Percentiles rank a stretch among this genome's conserved stretches.
phyloP scores from a whole-genome alignment of 2,329 filamentous ascomycete genomes.

The Apiospora rasikravindrae region DNA sequence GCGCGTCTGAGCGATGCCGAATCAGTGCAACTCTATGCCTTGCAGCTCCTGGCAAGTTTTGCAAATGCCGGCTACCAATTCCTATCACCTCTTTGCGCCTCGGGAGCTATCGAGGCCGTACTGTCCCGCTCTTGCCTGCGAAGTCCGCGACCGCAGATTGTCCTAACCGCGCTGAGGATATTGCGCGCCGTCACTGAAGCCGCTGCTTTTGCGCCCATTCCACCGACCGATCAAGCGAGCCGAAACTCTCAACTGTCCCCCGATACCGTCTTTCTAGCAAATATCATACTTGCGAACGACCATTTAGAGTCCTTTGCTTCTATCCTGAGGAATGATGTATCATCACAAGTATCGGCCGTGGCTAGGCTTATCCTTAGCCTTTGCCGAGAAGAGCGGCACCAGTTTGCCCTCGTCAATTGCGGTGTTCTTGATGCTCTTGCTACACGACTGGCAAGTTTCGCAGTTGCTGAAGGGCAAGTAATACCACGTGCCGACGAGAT shows the following conservation, averaged over 20 bases:
- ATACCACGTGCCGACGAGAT: slow-evolving; percentile 65
- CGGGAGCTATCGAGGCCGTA: slow-evolving; percentile 70
- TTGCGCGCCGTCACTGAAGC: slow-evolving; percentile 75
- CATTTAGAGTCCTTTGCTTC: slow-evolving; percentile 66
- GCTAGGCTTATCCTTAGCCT: slow-evolving; percentile 60
- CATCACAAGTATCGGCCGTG: slow-evolving; percentile 67
- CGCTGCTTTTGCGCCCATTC: slow-evolving; percentile 58
- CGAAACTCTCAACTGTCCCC: neutral
- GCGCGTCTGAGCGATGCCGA: slow-evolving; percentile 64
- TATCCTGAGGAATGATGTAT: slow-evolving; percentile 65
- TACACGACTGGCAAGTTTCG: slow-evolving; percentile 72
- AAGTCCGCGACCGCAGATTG: slow-evolving; percentile 68
- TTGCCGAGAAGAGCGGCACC: slow-evolving; percentile 74
- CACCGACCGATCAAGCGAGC: slow-evolving; percentile 52
- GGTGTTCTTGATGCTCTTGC: slow-evolving; percentile 82
- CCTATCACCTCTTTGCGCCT: slow-evolving; percentile 73
- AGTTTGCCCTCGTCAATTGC: slow-evolving; percentile 70
- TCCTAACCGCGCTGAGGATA: slow-evolving; percentile 75
- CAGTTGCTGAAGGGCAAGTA: slow-evolving; percentile 71
- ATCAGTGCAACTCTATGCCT: slow-evolving; percentile 74
- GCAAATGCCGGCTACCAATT: slow-evolving; percentile 84
- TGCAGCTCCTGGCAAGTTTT: slow-evolving; percentile 83
- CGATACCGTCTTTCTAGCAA: slow-evolving; percentile 55
- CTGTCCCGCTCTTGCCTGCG: slow-evolving; percentile 71
- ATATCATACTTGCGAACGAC: slow-evolving; percentile 66